Evolutionary conservation across 768 basidiomycete genomes (phyloP), one percentile per base, ranked within the genome.

Genomic region (Coprinopsis sp.): DNA sequence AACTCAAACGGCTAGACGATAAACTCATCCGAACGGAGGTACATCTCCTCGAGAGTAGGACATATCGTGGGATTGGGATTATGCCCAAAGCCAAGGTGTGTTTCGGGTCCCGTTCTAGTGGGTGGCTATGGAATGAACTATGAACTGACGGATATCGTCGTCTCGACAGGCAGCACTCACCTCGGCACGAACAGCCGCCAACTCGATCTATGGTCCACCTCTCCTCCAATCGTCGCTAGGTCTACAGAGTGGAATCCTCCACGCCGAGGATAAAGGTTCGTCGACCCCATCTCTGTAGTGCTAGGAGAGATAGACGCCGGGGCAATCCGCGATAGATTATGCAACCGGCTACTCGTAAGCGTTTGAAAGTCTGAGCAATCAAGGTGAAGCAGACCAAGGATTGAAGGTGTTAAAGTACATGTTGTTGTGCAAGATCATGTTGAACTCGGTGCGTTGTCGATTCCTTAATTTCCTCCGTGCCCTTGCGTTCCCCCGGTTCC

Each of bases 11-110:
- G 21, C 71, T 99, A 22, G 95, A 99, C 63, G 96, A 98, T 69
- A 98, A 98, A 73, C 87, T 95, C 79, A 89, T 98, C 51, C 75
- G 98, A 24, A 97, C 94, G 3, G 95, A 98, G 62, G 93, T 98
- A 0, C 93, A 95, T 57, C 76, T 99, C 7, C 77, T 98, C 30
- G 95, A 99, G 67, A 90, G 89, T 47, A 71, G 91, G 34, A 91
- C 94, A 1, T 91, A 94, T 59, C 81, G 92, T 50, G 91, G 90
- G 1, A 80, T 91, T 46, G 84, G 84, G 18, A 98, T 97, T 65
- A 68, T 93, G 40, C 73, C 91, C 5, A 93, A 96, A 62, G 78
- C 94, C 12, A 98, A 97, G 74, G 91, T 86, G 37, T 6, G 69
- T 4, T 42, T 1, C 12, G 13, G 10, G 25, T n/a, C 24, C 44